Base-by-base conservation (phyloP, 768 basidiomycete genomes). In the Trametes cubensis region DNA sequence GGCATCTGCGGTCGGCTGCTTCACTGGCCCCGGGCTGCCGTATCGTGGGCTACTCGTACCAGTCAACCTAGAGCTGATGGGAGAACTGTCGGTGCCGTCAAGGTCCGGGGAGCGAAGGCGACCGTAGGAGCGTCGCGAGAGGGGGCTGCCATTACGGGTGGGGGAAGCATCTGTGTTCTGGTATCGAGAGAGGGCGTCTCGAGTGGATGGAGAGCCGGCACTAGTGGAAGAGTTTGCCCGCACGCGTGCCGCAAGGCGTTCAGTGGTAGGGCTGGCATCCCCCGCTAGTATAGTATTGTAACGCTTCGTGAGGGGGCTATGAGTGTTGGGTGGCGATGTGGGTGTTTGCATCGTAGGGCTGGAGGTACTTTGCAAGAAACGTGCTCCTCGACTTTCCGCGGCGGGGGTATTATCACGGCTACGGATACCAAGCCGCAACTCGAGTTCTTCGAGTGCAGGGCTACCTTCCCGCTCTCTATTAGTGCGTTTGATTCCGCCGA, bases 401-500 rank as follows among this genome's bases (percentile, higher is more conserved):
- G 48, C 47, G 6, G 68, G 66, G 2, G 69, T 67, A 47, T 56
- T 69, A 25, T 71, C 67, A 20, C 66, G 66, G 50, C 69, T 74
- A 21, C 66, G 68, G 26, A 73, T 74, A 20, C 74, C 74, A 18
- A 76, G 66, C 23, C 71, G 61, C 46, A 71, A 58, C 42, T 75
- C 72, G 21, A 76, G 67, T 53, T 76, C 75, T 44, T 75, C 74
- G 3, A 76, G 61, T 2, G 75, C 71, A 23, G 76, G 75, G 56
- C 73, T 74, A 4, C 70, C 69, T 49, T 75, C 71, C 26, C 73
- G 68, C 20, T 67, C 61, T 34, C 52, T 63, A 44, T 62, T 61
- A 5, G 55, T 81, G 38, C 77, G 69, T 60, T 76, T 77, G 62
- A 79, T 71, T 5, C 83, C 81, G 18, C 82, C 81, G 2, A 83